Evolutionary conservation across 768 basidiomycete genomes (phyloP), one percentile per base, ranked within the genome.

Genomic region (Cantharellus anzutake): DNA sequence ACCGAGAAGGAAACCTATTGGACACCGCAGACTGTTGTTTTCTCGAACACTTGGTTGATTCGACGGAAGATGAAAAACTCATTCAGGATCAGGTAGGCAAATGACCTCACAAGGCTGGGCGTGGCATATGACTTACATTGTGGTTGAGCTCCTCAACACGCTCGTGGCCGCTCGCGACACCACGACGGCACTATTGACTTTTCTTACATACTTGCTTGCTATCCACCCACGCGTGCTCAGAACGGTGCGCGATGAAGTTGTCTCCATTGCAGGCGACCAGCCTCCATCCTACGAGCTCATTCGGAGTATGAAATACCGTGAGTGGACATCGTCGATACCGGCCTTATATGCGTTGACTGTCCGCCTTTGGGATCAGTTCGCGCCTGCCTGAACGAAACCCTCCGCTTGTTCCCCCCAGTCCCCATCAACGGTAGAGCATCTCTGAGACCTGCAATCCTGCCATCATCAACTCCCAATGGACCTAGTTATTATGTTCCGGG

Each of bases 161-260:
- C 62, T 71, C 0, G 60, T 72, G 2, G 70, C 70, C 4, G 63
- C 69, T 37, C 61, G 69, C 20, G 71, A 72, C 60, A 71, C 71
- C 2, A 68, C 69, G 3, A 63, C 69, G 4, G 61, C 66, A 4
- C 64, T 68, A 2, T 60, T 71, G 38, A 68, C 69, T 3, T 67
- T 66, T 55, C 67, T 63, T 58, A 59, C 65, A 14, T 72, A 72
- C 57, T 61, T 61, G 14, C 56, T 69, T 4, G 61, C 66, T 3
- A 52, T 66, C 5, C 63, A 70, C 55, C 70, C 68, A 0, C 64
- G 67, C 0, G 57, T 64, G 0, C 41, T 57, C 34, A 51, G 37
- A 3, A 60, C 59, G 2, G 58, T 70, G 7, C 60, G 63, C 5
- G 61, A 63, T 2, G 70, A 71, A 58, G 61, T 68, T 34, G 41